phyloP scores from a whole-genome alignment of 805 yeast genomes.

The Wickerhamomyces alni region DNA sequence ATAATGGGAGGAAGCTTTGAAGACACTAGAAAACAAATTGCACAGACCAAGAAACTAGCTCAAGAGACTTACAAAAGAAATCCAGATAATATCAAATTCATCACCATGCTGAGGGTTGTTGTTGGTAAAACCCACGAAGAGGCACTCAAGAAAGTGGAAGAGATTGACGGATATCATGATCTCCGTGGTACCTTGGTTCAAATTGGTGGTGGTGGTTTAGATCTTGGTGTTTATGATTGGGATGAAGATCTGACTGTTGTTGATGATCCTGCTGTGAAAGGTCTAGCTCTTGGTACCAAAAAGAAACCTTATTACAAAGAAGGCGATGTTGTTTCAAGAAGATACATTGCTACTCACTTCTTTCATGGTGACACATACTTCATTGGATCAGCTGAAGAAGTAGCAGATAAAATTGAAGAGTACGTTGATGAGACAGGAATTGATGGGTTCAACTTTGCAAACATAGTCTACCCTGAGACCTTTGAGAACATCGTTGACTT shows the following conservation, averaged over 20 bases:
- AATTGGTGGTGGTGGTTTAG: background rate
- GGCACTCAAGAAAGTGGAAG: background rate
- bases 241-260: background rate
- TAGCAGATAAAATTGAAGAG: background rate
- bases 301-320: background rate
- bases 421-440: constrained; percentile 1
- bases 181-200: background rate
- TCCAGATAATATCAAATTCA: background rate
- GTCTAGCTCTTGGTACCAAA: background rate
- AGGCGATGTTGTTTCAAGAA: background rate
- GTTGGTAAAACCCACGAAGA: background rate
- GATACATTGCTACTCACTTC: background rate
- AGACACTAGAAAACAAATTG: background rate
- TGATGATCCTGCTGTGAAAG: background rate
- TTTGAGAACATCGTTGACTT: background rate
- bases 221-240: background rate
- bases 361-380: background rate
- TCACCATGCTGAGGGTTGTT: background rate
- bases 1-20: background rate
- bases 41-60: background rate
- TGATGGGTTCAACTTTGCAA: background rate
- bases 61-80: background rate
- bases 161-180: background rate
- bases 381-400: background rate
- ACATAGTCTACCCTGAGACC: background rate